Conservation (phyloP, 768 basidiomycete species). For the Chalciporus pseudorubinellus region DNA sequence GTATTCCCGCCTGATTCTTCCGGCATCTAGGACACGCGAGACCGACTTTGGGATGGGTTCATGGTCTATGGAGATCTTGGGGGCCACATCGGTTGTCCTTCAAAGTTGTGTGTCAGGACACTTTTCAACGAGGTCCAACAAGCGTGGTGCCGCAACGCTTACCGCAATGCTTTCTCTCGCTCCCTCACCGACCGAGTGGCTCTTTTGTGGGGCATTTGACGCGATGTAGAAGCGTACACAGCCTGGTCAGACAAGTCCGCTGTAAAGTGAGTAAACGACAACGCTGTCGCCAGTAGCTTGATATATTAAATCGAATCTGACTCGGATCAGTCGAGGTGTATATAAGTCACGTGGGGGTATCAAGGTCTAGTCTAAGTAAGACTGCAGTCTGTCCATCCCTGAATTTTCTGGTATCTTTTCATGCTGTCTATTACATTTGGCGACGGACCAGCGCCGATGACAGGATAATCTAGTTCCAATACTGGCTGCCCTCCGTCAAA, state of each 20-base stretch:
- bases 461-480: slow-evolving; percentile 36
- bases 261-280: slow-evolving; percentile 5
- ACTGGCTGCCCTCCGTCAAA: slow-evolving; percentile 34
- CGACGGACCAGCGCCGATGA: slow-evolving; percentile 13
- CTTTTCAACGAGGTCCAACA: background rate
- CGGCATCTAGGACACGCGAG: slow-evolving; percentile 62
- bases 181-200: slow-evolving; percentile 53
- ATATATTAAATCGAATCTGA: background rate
- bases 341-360: slow-evolving; percentile 18
- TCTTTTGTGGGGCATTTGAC: slow-evolving; percentile 64
- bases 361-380: background rate
- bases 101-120: background rate
- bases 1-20: slow-evolving; percentile 54
- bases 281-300: slow-evolving; percentile 9
- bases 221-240: slow-evolving; percentile 22
- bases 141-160: slow-evolving; percentile 12
- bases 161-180: slow-evolving; percentile 44
- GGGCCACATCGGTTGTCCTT: slow-evolving; percentile 53
- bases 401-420: background rate
- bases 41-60: slow-evolving; percentile 73
- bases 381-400: slow-evolving; percentile 6
- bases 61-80: slow-evolving; percentile 41
- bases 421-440: background rate
- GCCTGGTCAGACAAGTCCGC: background rate
- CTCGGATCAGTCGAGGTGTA: no score